Evolutionary conservation across 108 stramenopile genomes (phyloP), one percentile per base, ranked within the genome.

Genomic region (Nitzschia sp.): DNA sequence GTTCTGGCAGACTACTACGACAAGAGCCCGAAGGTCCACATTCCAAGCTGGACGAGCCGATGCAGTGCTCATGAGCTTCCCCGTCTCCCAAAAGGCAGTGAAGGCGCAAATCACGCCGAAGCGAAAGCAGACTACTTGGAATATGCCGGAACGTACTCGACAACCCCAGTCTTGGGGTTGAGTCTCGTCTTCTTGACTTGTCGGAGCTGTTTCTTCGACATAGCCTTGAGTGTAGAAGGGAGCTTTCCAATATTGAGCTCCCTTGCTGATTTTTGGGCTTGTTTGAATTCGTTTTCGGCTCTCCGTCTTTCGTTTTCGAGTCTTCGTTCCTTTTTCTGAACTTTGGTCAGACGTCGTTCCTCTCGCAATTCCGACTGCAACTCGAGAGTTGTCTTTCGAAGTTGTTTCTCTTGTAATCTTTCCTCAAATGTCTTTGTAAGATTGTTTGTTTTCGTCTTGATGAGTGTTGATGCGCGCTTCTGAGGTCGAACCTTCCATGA

Each of bases 181-280:
- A 97, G 78, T 63, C 95, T 54, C 59, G 89, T 95, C 85, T 97
- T 97, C 82, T 97, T 97, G 76, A 97, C 93, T 79, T 93, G 88
- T 69, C 95, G 76, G 59, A 97, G 77, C 75, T 97, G 95, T 64
- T 96, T 96, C 90, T 97, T 97, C 69, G 92, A 95, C 97, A 97
- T 94, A 46, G 87, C 85, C 88, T 93, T 95, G 69, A 97, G 76
- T 46, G 90, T 97, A 15, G 63, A 68, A 15, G 84, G 77, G 35
- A 89, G 51, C 54, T 79, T 90, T 42, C 72, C 74, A n/a, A 58
- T 51, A 70, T 91, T 93, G 66, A 95, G 64, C 26, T 28, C 72
- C 68, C 90, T 87, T 54, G 82, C 70, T 24, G 68, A 71, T 54
- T 53, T 81, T 61, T 88, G 82, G 26, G 85, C 83, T 26, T 79